Evolutionary conservation across 2,329 filamentous ascomycete genomes (phyloP).

Genomic region (Diaporthe sp.): DNA sequence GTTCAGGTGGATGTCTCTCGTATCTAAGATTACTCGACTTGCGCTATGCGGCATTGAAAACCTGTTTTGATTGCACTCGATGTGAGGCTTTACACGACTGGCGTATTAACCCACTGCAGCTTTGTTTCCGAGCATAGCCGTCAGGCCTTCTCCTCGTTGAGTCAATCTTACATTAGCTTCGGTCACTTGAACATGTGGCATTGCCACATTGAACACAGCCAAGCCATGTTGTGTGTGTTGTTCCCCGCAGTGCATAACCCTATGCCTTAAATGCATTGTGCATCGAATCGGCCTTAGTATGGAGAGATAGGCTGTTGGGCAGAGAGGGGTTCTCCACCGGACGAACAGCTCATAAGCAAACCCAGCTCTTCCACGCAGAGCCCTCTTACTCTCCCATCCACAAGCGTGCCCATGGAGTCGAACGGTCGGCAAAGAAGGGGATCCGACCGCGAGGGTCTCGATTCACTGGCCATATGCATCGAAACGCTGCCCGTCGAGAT

Average conservation of each 20-base stretch:
- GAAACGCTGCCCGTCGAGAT: slow-evolving; percentile 10
- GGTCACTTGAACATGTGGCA: neutral
- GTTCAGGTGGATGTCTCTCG: no score
- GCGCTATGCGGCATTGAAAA: no score
- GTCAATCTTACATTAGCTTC: slow-evolving; percentile 9
- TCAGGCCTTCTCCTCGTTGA: neutral
- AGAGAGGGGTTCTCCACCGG: neutral
- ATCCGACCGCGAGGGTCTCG: neutral
- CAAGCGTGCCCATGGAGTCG: neutral
- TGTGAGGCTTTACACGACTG: no score
- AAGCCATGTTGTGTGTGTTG: neutral
- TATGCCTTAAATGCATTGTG: neutral
- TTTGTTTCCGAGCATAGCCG: neutral
- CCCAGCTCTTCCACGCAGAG: neutral
- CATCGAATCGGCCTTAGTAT: neutral
- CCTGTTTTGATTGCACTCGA: neutral
- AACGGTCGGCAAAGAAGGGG: neutral
- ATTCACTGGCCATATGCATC: neutral
- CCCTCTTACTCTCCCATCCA: neutral
- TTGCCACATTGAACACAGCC: neutral
- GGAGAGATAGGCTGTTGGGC: neutral
- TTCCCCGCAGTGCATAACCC: slow-evolving; percentile 11
- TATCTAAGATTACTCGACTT: neutral
- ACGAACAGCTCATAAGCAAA: neutral
- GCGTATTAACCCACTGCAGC: neutral